Evolutionary conservation across 768 basidiomycete genomes (phyloP).

Genomic region (Pisolithus marmoratus): DNA sequence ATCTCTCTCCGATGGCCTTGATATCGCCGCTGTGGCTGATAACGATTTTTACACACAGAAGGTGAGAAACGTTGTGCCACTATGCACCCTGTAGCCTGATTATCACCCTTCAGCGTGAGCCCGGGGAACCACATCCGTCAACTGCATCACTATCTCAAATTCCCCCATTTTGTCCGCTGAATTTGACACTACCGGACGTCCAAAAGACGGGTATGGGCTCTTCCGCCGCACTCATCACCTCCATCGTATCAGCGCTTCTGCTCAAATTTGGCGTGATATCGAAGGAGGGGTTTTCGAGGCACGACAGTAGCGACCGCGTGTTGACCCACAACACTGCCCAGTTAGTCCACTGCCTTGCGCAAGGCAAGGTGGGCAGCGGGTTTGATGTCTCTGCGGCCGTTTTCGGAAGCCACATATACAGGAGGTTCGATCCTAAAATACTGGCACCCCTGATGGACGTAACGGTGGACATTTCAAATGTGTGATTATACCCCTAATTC

Average conservation of each 20-base stretch:
- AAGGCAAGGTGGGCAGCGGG: constrained; percentile 97
- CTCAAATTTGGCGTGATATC: constrained; percentile 66
- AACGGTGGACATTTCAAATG: constrained; percentile 35
- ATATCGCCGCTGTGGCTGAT: constrained; percentile 83
- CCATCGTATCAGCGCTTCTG: constrained; percentile 81
- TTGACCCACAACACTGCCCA: constrained; percentile 92
- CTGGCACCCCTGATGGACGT: constrained; percentile 59
- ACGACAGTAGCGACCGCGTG: constrained; percentile 41
- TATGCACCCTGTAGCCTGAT: constrained; percentile 2
- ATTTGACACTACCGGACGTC: constrained; percentile 68
- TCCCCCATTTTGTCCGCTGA: constrained; percentile 70
- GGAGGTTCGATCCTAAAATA: constrained; percentile 73
- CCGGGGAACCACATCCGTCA: constrained; percentile 54
- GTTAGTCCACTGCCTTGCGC: constrained; percentile 91
- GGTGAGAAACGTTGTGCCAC: constrained; percentile 37
- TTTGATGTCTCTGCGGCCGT: constrained; percentile 95
- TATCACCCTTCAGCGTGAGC: constrained; percentile 47
- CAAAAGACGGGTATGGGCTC: constrained; percentile 99
- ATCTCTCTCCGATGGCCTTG: constrained; percentile 48
- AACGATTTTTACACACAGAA: constrained; percentile 98
- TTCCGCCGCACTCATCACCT: constrained; percentile 94
- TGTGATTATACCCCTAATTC: constrained; percentile 6
- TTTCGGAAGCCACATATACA: constrained; percentile 92
- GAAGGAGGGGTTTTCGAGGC: constrained; percentile 38
- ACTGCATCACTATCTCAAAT: constrained; percentile 60